These are phyloP conservation scores for Psidium friedrichsthalianum DNA, from an alignment of 345 rosid species.

Conservation along the genomic window DNA sequence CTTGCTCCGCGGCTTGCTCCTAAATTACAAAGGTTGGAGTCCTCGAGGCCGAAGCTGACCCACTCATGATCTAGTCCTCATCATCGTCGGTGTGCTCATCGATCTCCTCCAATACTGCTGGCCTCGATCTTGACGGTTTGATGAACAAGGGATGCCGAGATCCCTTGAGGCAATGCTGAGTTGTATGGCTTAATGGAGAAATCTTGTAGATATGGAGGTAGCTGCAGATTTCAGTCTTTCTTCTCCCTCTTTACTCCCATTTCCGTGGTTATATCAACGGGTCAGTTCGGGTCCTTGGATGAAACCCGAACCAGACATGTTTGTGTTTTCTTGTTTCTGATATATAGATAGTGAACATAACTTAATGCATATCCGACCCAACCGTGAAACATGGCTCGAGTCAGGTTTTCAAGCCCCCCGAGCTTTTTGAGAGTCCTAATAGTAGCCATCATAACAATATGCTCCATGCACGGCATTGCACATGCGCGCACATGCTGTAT, in stretches of 20 bases:
- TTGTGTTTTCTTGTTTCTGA: background rate
- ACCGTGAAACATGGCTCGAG: accelerated
- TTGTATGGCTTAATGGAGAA: background rate
- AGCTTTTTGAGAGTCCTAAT: background rate
- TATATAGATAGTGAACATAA: accelerated
- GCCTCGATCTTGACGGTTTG: background rate
- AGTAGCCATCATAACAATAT: background rate
- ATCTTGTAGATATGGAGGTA: background rate
- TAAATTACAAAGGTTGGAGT: background rate
- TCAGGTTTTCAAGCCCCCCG: background rate
- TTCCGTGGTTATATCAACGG: background rate
- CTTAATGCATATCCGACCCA: background rate
- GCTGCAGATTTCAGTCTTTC: background rate
- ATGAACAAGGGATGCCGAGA: background rate
- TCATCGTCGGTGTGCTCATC: background rate
- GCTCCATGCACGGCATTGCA: background rate
- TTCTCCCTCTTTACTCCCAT: background rate
- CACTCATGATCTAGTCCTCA: background rate
- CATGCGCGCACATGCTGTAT: background rate
- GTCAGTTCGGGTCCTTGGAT: background rate
- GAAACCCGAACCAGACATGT: background rate
- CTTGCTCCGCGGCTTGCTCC: background rate
- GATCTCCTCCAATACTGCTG: background rate
- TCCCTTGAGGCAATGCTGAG: too few relatives aligned
- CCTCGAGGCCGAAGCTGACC: background rate